Percentiles rank a stretch among this genome's conserved stretches.
Conservation (phyloP, 192 early-diverging fungal species). For the Chytriomyces sp. region DNA sequence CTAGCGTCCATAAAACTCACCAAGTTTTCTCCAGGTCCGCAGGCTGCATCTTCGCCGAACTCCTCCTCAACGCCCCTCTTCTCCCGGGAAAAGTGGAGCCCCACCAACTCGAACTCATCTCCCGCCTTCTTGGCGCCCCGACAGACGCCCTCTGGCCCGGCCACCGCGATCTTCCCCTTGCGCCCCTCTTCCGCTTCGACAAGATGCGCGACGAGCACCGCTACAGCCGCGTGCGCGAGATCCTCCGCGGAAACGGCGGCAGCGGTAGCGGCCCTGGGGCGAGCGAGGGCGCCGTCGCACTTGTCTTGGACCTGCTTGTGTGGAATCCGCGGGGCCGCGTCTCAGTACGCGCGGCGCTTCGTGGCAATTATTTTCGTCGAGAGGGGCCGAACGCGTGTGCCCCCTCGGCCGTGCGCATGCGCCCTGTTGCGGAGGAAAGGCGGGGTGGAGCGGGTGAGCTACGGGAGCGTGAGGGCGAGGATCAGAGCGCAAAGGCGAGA, state of each 20-base stretch:
- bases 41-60: constrained; percentile 94
- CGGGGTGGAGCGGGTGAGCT: neutral
- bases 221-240: constrained; percentile 59
- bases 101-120: constrained; percentile 83
- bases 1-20: no score
- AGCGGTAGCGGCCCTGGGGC: constrained; percentile 42
- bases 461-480: neutral
- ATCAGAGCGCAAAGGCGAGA: neutral
- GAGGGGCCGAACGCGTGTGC: constrained; percentile 67
- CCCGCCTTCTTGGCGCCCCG: constrained; percentile 87
- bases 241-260: constrained; percentile 37
- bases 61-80: constrained; percentile 73
- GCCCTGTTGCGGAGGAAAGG: neutral
- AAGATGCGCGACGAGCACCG: constrained; percentile 35
- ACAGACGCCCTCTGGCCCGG: constrained; percentile 79
- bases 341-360: constrained; percentile 73
- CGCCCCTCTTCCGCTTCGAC: constrained; percentile 59
- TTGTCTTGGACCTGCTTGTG: constrained; percentile 70
- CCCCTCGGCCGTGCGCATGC: constrained; percentile 19
- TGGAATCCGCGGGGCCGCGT: constrained; percentile 81
- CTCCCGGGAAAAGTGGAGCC: constrained; percentile 87
- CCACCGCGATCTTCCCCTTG: constrained; percentile 66
- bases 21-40: constrained; percentile 76
- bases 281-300: constrained; percentile 53
- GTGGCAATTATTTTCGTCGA: constrained; percentile 71